A percentile compares a stretch with the other conserved stretches of the same genome.
These are phyloP conservation scores for Neurospora sp. DNA, from an alignment of 495 filamentous ascomycete genomes.

Conservation along the genomic window DNA sequence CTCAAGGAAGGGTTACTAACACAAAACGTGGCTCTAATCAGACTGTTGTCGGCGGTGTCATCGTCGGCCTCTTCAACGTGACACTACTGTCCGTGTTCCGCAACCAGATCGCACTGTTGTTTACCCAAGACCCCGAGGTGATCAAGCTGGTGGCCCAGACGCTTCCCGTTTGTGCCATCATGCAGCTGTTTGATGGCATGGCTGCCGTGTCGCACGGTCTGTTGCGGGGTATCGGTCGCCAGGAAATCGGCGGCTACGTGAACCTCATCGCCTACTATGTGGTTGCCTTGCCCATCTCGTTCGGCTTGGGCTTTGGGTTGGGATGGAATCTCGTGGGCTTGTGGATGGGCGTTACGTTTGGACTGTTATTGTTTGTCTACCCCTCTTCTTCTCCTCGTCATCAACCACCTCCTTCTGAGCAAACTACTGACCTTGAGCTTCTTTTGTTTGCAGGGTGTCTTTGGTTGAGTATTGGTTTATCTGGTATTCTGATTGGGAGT, in stretches of 20 bases:
- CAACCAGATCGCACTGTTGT: constrained; percentile 62
- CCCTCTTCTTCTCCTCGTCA: background rate
- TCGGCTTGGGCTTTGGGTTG: constrained; percentile 62
- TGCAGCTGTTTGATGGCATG: constrained; percentile 80
- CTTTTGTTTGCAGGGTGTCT: constrained; percentile 37
- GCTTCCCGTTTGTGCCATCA: constrained; percentile 71
- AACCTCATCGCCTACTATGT: constrained; percentile 78
- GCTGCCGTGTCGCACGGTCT: constrained; percentile 73
- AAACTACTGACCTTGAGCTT: background rate
- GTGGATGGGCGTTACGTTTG: constrained; percentile 73
- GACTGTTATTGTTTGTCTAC: constrained; percentile 45
- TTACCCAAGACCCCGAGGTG: constrained; percentile 73
- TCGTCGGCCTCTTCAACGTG: constrained; percentile 71
- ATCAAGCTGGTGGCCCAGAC: constrained; percentile 60
- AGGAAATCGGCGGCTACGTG: constrained; percentile 81
- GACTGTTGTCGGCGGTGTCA: constrained; percentile 48
- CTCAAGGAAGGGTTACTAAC: constrained; percentile 2
- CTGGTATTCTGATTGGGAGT: constrained; percentile 57
- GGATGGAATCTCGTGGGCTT: constrained; percentile 66
- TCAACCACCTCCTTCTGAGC: background rate
- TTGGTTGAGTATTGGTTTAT: constrained; percentile 58
- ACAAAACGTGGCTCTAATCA: constrained; percentile 6
- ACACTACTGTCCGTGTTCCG: constrained; percentile 53
- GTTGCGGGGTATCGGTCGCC: constrained; percentile 72
- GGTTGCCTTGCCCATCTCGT: constrained; percentile 75